Evolutionary conservation across 306 rosid species (phyloP), one percentile per base, ranked within the genome.

Genomic region (Boehmeria nivea): DNA sequence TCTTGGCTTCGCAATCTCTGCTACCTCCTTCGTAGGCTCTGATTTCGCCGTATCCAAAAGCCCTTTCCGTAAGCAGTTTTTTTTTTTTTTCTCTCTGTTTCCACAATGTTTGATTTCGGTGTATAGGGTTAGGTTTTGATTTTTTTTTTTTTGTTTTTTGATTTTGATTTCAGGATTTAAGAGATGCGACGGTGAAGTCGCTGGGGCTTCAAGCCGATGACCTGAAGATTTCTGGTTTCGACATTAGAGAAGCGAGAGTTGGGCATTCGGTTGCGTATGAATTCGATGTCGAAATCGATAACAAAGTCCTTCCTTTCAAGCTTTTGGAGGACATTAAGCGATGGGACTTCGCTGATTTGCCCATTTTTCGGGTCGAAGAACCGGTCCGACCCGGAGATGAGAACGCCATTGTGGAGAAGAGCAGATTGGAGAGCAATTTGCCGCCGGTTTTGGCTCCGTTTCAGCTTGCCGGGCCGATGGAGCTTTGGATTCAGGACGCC

Each of bases 381-480:
- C 67, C 76, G 51, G 59, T 43, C 48, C 19, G 51, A 59, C 64
- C 56, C 1, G 64, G 64, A 1, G 68, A 69, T 2, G 70, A 72
- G 20, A 74, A 48, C 14, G 81, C 68, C 12, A 49, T 84, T 75
- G 83, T 80, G 11, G 65, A 49, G 72, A 84, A 68, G 51, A 65
- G 65, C 25, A 63, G 33, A 23, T 25, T 59, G n/a, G 78, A 28
- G 0, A 19, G 49, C 5, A 70, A 56, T 38, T 73, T 78, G 51
- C 95, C 98, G 12, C 98, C 95, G 0, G 85, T 87, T 71, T 72
- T 91, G 78, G 84, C 95, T 46, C 98, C 98, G 13, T 91, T 91
- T 64, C 88, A 82, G 74, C 76, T 91, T n/a, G 96, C 93, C 12
- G 95, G 98, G 31, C 98, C 98, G 6, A 84, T 91, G 93, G 98